Evolutionary conservation across 1,284 basidiomycete genomes (phyloP), one percentile per base, ranked within the genome.

Genomic region (Mycena citricolor): DNA sequence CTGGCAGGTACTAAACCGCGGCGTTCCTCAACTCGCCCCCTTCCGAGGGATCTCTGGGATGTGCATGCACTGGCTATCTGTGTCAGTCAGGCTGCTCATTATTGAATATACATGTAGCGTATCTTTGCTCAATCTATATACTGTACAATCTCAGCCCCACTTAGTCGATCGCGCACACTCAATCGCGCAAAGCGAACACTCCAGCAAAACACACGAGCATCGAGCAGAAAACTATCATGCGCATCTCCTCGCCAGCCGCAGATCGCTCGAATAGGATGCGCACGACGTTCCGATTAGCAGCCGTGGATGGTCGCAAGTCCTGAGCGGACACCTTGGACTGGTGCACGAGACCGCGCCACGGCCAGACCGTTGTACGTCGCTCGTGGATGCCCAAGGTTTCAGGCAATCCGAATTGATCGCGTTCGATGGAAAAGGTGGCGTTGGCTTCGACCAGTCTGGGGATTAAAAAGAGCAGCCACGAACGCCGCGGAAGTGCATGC

Each of bases 201-300:
- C 42, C 43, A 5, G 83, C 79, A 39, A 85, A 60, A 39, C 68
- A 63, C 3, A 80, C 64, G 45, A 87, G 57, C 44, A 76, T 61
- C 37, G 70, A 58, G 52, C 79, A 77, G 47, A 83, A 76, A 37
- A 75, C 37, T 32, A 86, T 67, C 63, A 85, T 66, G 47, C 84
- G 68, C 58, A 76, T 70, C 61, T 87, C 84, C 58, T 86, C 81
- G 1, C 84, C 84, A 10, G 85, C 84, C 1, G 74, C 63, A 24
- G 78, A 79, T 44, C 63, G 68, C 61, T 86, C 84, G 13, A 77
- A 52, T 22, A 83, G 41, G 39, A 86, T 58, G 39, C 65, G 62
- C 20, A 67, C 25, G 28, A 69, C 51, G 13, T 67, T 58, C 57
- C 2, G 68, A 64, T 55, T 64, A 55, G 54, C 71, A 38, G 12